Evolutionary conservation across 116 monocot species (phyloP).

Genomic region (Papilionanthe hybrid): DNA sequence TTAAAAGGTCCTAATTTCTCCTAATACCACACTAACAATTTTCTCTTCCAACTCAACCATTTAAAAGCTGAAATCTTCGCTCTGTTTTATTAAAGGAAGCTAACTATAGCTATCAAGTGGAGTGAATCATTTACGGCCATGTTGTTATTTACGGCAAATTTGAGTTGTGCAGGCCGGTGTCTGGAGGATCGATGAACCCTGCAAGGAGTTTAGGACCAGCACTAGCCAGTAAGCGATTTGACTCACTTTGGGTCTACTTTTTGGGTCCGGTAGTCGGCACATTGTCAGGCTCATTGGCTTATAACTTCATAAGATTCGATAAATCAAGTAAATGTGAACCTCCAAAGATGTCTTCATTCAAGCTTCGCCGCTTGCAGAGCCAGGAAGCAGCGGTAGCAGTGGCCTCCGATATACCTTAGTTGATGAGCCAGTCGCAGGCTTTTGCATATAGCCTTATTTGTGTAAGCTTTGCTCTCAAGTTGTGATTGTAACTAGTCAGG

Average conservation of each 20-base stretch:
- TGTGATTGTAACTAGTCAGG: no score
- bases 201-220: conserved; percentile 56
- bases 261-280: conserved; percentile 54
- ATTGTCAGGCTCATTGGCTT: conserved; percentile 30
- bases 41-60: no score
- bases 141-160: background rate
- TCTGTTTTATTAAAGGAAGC: background rate
- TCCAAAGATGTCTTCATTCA: conserved; percentile 31
- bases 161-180: conserved; percentile 42
- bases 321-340: background rate
- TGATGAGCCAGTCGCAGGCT: no score
- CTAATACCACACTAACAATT: background rate
- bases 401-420: background rate
- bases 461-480: no score
- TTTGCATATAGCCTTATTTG: no score
- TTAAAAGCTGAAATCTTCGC: background rate
- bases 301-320: conserved; percentile 30
- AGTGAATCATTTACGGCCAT: background rate
- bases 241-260: conserved; percentile 56
- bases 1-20: no score
- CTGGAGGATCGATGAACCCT: conserved; percentile 70
- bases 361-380: conserved; percentile 40
- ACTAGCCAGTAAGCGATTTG: conserved; percentile 38
- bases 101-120: background rate
- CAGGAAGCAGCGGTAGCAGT: background rate